Conservation (phyloP, 208 protist genomes). For the Leishmania guyanensis region DNA sequence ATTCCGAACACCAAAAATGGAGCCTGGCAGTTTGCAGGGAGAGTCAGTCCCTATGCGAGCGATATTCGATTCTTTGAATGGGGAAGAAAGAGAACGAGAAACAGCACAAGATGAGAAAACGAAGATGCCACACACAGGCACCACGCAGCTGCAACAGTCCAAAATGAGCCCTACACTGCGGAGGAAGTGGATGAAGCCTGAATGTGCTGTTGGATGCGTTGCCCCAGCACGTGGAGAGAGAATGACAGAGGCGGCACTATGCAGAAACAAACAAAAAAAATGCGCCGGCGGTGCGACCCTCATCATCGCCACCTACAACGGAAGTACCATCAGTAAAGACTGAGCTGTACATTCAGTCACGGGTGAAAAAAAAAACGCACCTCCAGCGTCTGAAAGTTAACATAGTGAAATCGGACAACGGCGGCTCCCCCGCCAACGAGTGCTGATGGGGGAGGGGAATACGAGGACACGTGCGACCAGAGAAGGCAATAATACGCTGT, state of each 20-base stretch:
- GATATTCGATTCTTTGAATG: neutral
- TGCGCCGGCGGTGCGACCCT: neutral
- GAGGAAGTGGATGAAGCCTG: too few relatives aligned
- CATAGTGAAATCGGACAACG: neutral
- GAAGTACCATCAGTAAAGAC: neutral
- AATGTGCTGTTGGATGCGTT: neutral
- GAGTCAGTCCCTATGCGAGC: neutral
- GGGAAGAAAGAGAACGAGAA: neutral
- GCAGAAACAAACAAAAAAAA: neutral
- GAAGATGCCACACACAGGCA: neutral
- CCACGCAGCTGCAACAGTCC: constrained; percentile 3
- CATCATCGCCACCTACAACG: neutral
- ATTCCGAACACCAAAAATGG: neutral
- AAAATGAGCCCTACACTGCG: neutral
- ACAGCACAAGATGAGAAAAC: neutral
- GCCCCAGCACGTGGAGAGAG: neutral
- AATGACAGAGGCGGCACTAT: neutral
- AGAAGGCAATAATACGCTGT: constrained; percentile 7
- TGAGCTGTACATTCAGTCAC: neutral
- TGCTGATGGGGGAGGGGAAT: neutral
- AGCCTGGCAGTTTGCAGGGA: neutral
- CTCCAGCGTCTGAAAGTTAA: neutral
- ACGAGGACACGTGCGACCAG: neutral
- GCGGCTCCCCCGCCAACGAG: neutral
- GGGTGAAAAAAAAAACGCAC: neutral